phyloP scores from a whole-genome alignment of 2,329 filamentous ascomycete species.

The Diaporthe velutina region DNA sequence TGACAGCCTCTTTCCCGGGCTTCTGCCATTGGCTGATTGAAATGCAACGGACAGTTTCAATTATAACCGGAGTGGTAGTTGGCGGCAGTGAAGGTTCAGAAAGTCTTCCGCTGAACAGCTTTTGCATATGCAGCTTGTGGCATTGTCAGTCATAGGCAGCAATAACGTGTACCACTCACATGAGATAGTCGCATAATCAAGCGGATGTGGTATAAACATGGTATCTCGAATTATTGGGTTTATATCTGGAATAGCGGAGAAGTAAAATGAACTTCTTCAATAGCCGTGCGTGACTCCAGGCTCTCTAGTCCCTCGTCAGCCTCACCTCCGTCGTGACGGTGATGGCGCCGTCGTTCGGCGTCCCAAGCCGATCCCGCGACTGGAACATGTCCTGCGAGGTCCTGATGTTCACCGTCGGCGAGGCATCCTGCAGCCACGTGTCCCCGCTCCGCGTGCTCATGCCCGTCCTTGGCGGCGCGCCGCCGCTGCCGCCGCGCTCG shows the following conservation, averaged over 20 bases:
- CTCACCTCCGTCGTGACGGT: constrained; percentile 32
- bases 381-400: constrained; percentile 10
- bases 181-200: not conserved
- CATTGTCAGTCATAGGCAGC: not conserved
- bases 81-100: fast-evolving
- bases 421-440: constrained; percentile 16
- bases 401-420: not conserved
- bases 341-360: not conserved
- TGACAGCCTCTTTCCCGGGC: not conserved
- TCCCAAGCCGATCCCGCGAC: constrained; percentile 17
- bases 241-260: not conserved
- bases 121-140: not conserved
- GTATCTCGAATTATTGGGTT: not conserved
- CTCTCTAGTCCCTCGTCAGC: constrained; percentile 23
- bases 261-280: not conserved
- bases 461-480: not conserved
- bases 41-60: not conserved
- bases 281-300: not conserved
- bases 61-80: too few relatives aligned
- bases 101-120: not conserved
- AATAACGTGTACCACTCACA: not conserved
- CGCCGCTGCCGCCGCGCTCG: not conserved
- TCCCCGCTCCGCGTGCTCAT: not conserved
- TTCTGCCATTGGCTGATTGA: not conserved
- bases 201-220: not conserved